Evolutionary conservation across 106 monocot species (phyloP), one percentile per base, ranked within the genome.

Genomic region (Narthecium ossifragum): DNA sequence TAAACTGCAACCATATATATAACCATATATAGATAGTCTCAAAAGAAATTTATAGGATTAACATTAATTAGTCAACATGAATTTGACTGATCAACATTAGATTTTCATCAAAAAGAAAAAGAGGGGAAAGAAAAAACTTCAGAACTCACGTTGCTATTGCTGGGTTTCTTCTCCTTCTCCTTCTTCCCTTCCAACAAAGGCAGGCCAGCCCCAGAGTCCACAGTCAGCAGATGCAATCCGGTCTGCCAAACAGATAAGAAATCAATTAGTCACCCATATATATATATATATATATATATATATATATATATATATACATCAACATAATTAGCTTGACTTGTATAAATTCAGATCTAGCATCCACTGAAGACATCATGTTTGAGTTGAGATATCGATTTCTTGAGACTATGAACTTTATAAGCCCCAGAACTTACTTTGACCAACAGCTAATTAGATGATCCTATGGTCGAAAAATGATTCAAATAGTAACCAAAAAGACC

Each of bases 151-250:
- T 64, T 59, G 11, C 24, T 26, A 23, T 40, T 34, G 20, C 20
- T 20, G 13, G 10, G 12, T 23, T 9, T 12, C 20, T n/a, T n/a
- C n/a, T n/a, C n/a, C 4, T 51, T 20, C 40, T 48, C 34, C 45
- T 30, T 36, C n/a, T 3, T 32, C 33, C 0, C 24, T 58, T 22
- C 21, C 0, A 6, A 2, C 8, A 14, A 25, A 26, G 25, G 9
- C 21, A 6, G 28, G 3, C 14, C 48, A 12, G 34, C 26, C 11
- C 31, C n/a, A 3, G 46, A 47, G 34, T 30, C 29, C 39, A 20
- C 15, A 5, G 68, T 68, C 26, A 59, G 43, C 8, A 68, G 55
- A 40, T 49, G 41, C 56, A 74, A 41, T 50, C 65, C 70, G 7
- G 53, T 70, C 77, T 77, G 64, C 22, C 0, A 8, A 67, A 6